Base-by-base conservation (phyloP, 768 basidiomycete species). In the Nidularia sp. region DNA sequence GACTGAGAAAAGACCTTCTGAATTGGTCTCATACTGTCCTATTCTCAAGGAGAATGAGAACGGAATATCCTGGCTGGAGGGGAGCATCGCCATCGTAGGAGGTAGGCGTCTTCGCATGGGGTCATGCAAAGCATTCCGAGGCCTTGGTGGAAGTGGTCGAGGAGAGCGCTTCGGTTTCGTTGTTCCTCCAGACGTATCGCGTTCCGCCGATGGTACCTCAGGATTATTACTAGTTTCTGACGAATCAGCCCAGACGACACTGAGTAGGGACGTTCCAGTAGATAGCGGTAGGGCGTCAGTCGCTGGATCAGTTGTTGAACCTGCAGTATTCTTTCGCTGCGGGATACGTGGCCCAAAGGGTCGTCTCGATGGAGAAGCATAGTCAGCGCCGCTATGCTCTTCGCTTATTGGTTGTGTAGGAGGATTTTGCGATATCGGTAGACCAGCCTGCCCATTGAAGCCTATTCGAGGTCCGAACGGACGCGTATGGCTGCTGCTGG, bases 341-440 rank as follows among this genome's bases (percentile, higher is more conserved):
- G 31, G 34, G 9, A 39, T 18, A 9, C 50, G 42, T 8, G 50
- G 50, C 5, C 50, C 50, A 45, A 51, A 45, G 18, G 50, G 50
- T 12, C 44, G 18, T n/a, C 50, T 51, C 12, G 32, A 41, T 2
- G 39, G 39, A 29, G 25, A 29, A 29, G 25, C 4, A 29, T 29
- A 29, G 25, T 29, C 25, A 29, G 25, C 25, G 4, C 25, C 25
- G 4, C 25, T 2, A 29, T 29, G 25, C 25, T 29, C 25, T 29
- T 29, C 25, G 25, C 25, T 29, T 3, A 29, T 29, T 29, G 2
- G 25, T 29, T 29, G 25, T 29, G 25, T 29, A 29, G 25, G 25
- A 29, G 3, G 25, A 29, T 29, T 29, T 29, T 29, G 25, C 4
- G 25, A 29, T 29, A 29, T 29, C 2, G 25, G 25, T 4, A 4